Conservation (phyloP, 1,284 basidiomycete genomes). For the Schizophyllum amplum region DNA sequence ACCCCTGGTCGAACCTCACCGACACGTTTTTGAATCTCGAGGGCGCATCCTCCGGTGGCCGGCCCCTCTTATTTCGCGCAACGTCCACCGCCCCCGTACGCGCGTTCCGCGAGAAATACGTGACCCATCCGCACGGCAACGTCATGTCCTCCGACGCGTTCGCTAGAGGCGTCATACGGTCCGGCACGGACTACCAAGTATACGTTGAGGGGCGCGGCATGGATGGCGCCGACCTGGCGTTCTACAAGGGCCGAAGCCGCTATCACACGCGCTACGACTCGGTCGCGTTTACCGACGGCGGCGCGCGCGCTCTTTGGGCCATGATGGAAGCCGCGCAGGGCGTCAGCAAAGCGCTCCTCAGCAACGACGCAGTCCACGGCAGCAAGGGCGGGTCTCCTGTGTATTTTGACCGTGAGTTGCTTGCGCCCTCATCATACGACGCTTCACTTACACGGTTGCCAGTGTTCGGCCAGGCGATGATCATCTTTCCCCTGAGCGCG, state of each 20-base stretch:
- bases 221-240: conserved; percentile 65
- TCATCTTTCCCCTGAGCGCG: conserved; percentile 43
- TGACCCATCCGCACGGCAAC: conserved; percentile 60
- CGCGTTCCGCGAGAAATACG: conserved; percentile 36
- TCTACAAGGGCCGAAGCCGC: conserved; percentile 59
- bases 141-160: conserved; percentile 61
- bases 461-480: conserved; percentile 55
- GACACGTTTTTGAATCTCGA: conserved; percentile 71
- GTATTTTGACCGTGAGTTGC: conserved; percentile 64
- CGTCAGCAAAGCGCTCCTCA: conserved; percentile 46
- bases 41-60: conserved; percentile 69
- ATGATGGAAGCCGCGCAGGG: conserved; percentile 62
- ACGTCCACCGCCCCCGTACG: conserved; percentile 38
- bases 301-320: conserved; percentile 54
- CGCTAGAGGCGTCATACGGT: conserved; percentile 49
- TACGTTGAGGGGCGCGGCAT: conserved; percentile 41
- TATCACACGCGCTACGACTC: conserved; percentile 68
- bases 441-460: neutral
- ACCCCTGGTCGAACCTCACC: conserved; percentile 63
- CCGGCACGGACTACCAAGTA: conserved; percentile 61
- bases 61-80: conserved; percentile 5
- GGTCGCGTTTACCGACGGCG: conserved; percentile 44
- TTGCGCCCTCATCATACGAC: neutral
- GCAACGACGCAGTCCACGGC: conserved; percentile 24
- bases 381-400: conserved; percentile 33